Evolutionary conservation across 305 asterid genomes (phyloP).

Genomic region (Fraxinus xanthoxyloides): DNA sequence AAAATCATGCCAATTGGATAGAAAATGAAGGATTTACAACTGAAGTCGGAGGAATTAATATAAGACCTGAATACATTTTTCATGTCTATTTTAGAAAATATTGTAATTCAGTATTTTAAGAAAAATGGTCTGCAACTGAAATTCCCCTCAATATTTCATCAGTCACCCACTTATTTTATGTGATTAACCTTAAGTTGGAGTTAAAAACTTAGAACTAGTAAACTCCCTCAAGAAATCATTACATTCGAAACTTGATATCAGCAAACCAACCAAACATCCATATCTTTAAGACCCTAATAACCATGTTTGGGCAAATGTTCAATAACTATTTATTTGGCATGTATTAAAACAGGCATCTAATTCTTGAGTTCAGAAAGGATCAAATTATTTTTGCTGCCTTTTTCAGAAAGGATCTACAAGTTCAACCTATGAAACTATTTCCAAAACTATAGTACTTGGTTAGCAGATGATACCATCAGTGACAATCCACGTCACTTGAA

Average conservation of each 20-base stretch:
- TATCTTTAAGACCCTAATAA: not conserved
- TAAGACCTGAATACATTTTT: not conserved
- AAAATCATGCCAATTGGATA: not conserved
- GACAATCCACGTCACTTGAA: constrained; percentile 3
- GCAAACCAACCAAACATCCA: not conserved
- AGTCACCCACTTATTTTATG: not conserved
- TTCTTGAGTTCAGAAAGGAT: not conserved
- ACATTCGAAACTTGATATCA: not conserved
- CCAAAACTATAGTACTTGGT: not conserved
- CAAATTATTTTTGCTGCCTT: not conserved
- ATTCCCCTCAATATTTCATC: not conserved
- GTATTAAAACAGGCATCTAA: not conserved
- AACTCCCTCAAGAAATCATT: not conserved
- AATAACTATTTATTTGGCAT: not conserved
- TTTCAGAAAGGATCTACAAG: not conserved
- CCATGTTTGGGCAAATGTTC: not conserved
- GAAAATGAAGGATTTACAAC: not conserved
- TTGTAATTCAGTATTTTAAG: not conserved
- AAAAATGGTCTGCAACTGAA: not conserved
- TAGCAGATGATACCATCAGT: not conserved
- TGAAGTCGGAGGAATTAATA: not conserved
- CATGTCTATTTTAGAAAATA: not conserved
- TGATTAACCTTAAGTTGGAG: not conserved
- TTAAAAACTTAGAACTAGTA: not conserved
- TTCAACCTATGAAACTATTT: not conserved